Evolutionary conservation across 495 filamentous ascomycete species (phyloP), one percentile per base, ranked within the genome.

Genomic region (Tricharina praecox): DNA sequence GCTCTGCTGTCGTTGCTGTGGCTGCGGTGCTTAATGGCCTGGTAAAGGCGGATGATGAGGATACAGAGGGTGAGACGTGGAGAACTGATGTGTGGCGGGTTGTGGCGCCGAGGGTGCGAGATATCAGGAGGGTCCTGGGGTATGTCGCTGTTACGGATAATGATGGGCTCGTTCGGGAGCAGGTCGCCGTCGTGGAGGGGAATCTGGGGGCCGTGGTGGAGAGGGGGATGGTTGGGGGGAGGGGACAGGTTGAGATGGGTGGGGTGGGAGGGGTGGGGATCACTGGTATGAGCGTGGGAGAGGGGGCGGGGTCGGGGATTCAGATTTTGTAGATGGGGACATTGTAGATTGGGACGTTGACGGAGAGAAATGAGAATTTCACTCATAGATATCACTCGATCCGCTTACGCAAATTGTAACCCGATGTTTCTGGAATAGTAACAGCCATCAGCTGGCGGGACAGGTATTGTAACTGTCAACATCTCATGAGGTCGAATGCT

Each of bases 81-180:
- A 66, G 53, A 30, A 68, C 67, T 24, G 51, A 75, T 4, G 72
- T 72, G 3, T 78, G 83, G 52, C 73, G 75, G 1, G 72, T 87
- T 47, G 72, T 76, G 0, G 66, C 70, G 23, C 64, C 69, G 7
- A 76, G 73, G 50, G 68, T 79, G 21, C 71, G 74, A 10, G 71
- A 77, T 50, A 70, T 87, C 38, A 54, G 74, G 47, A 70, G 73
- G 26, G 72, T 78, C 21, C 55, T 93, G 43, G 62, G 62, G 30
- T 85, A 81, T 62, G 74, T 85, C 16, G 69, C 70, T 43, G 70
- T 66, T 38, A 76, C 72, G 32, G 85, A 92, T 56, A 70, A 66
- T 24, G 85, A 93, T 62, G 72, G 68, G 7, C 66, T 90, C 55
- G 82, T 86, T 10, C 71, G 72, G 49, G 74, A 78, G 40, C 81